Percentiles rank a stretch among this genome's conserved stretches.
These are phyloP conservation scores for Lentinula aciculospora DNA, from an alignment of 768 basidiomycete genomes.

Conservation along the genomic window DNA sequence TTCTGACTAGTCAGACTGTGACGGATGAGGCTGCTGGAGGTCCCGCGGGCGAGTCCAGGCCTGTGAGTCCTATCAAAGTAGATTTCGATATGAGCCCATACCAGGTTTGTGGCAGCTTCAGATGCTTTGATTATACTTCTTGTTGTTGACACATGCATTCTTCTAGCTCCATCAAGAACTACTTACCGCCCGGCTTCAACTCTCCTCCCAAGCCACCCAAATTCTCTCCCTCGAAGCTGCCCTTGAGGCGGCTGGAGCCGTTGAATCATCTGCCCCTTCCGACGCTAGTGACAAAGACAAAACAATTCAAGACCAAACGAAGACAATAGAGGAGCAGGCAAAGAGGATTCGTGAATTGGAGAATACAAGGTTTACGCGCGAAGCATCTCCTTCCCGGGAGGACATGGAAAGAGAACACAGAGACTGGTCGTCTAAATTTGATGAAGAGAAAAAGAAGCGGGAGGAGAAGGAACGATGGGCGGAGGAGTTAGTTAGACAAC, in stretches of 20 bases:
- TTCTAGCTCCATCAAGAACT: slow-evolving; percentile 82
- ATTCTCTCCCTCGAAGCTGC: slow-evolving; percentile 81
- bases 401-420: slow-evolving; percentile 77
- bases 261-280: slow-evolving; percentile 37
- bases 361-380: slow-evolving; percentile 21
- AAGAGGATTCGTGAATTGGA: slow-evolving; percentile 79
- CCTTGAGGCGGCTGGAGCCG: slow-evolving; percentile 38
- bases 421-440: slow-evolving; percentile 33
- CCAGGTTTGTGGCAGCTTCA: slow-evolving; percentile 32
- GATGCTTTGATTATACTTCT: background rate
- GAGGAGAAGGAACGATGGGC: slow-evolving; percentile 74
- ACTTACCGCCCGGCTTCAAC: slow-evolving; percentile 66
- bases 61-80: slow-evolving; percentile 80
- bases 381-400: slow-evolving; percentile 43
- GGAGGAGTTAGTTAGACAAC: slow-evolving; percentile 62
- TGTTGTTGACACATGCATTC: background rate
- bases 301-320: slow-evolving; percentile 51
- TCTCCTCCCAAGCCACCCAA: slow-evolving; percentile 78
- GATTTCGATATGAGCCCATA: slow-evolving; percentile 89
- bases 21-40: slow-evolving; percentile 42
- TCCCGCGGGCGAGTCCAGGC: slow-evolving; percentile 60
- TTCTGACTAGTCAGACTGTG: slow-evolving; percentile 80
- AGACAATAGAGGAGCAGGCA: slow-evolving; percentile 63
- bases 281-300: slow-evolving; percentile 32
- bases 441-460: slow-evolving; percentile 49